phyloP scores from a whole-genome alignment of 73 alveolate species.

The Effrenium voratum region DNA sequence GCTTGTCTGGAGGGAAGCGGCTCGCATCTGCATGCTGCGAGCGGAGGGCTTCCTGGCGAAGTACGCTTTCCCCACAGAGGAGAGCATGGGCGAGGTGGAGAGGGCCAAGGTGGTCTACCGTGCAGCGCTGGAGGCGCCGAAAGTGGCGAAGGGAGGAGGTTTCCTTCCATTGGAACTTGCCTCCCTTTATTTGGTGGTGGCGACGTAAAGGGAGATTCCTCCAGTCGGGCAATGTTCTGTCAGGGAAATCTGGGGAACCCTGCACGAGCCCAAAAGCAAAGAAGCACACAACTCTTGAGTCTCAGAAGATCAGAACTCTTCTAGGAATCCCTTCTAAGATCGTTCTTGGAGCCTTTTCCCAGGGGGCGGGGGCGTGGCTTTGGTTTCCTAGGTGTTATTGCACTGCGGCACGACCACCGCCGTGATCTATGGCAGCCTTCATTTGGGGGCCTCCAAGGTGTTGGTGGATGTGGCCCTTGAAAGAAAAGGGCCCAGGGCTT shows the following conservation, averaged over 20 bases:
- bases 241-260: too few relatives aligned
- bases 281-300: too few relatives aligned
- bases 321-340: too few relatives aligned
- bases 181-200: background rate
- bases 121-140: background rate
- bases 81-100: background rate
- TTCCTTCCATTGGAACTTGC: background rate
- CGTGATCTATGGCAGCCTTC: constrained; percentile 17
- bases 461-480: constrained; percentile 32
- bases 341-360: too few relatives aligned
- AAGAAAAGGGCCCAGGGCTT: constrained; percentile 65
- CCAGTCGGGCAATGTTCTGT: too few relatives aligned
- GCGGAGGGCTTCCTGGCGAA: constrained; percentile 28
- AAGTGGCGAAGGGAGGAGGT: background rate
- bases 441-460: constrained; percentile 20
- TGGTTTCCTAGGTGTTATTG: background rate
- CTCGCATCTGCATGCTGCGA: too few relatives aligned
- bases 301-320: too few relatives aligned
- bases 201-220: too few relatives aligned
- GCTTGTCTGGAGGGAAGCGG: too few relatives aligned
- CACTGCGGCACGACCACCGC: constrained; percentile 57
- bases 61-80: constrained; percentile 43
- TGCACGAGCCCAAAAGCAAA: too few relatives aligned
- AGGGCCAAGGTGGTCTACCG: background rate
- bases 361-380: too few relatives aligned